Evolutionary conservation across 1,139 yeast genomes (phyloP), one percentile per base, ranked within the genome.

Genomic region (Saccharomyces hybrid): DNA sequence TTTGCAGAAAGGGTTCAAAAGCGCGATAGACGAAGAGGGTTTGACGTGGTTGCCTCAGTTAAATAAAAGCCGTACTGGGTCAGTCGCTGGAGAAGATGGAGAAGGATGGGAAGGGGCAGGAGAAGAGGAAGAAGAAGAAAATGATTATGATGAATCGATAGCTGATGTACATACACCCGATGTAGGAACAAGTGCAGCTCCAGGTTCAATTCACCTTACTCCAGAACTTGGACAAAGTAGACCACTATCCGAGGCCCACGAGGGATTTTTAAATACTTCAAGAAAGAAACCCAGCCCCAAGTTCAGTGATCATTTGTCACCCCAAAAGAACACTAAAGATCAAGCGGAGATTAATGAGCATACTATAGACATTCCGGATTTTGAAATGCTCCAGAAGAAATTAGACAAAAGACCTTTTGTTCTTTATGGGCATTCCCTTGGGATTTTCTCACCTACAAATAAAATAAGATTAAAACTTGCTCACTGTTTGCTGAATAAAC

Each of bases 391-490:
- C 11, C 51, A 34, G 38, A 49, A 28, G 47, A 27, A 46, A 16
- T 8, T 16, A 34, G 29, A n/a, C 7, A 51, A 29, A 55, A 57
- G 57, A 28, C 60, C 64, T 3, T 47, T 58, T 32, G 58, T 56
- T 41, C 59, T 75, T 3, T 76, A 68, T 57, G 82, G 82, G 2
- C 70, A 71, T 23, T 76, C 81, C 0, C 55, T 78, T 8, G 65
- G 68, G 4, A n/a, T 68, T 7, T 72, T 77, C 32, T 50, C 68
- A 0, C 73, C 78, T 1, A 55, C 59, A 7, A 74, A 74, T 29
- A 55, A 51, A 4, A 41, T 74, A 4, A 66, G 82, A 57, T 32
- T 57, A 5, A 54, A 53, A 13, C 58, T 76, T 41, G 72, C 73
- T 4, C 46, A 53, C 4, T 25, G 68, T 0, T 64, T 73, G 2